These are phyloP conservation scores for Geotrichum histeridarum DNA, from an alignment of 1,139 yeast species.

Conservation along the genomic window DNA sequence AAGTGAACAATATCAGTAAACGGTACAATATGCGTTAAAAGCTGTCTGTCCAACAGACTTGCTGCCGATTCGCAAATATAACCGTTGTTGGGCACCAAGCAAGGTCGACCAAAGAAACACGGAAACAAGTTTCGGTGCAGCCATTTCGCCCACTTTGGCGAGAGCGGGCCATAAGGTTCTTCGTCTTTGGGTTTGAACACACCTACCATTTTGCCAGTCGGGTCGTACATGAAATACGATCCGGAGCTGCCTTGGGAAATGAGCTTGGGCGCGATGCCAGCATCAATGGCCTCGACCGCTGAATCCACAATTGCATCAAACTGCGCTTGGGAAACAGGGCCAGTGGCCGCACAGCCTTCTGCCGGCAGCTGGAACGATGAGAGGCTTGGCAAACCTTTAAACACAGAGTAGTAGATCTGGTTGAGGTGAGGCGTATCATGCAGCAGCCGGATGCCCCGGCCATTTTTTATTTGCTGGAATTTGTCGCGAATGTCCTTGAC, in stretches of 20 bases:
- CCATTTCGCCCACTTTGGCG: conserved; percentile 82
- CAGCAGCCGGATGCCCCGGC: conserved; percentile 12
- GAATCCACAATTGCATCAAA: conserved; percentile 42
- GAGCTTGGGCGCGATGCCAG: conserved; percentile 46
- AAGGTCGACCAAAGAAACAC: conserved; percentile 70
- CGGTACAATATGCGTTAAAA: conserved; percentile 59
- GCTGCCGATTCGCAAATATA: conserved; percentile 73
- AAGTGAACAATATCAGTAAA: conserved; percentile 57
- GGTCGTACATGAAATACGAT: conserved; percentile 54
- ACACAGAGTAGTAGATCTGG: conserved; percentile 51
- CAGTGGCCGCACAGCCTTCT: conserved; percentile 36
- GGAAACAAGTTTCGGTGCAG: conserved; percentile 69
- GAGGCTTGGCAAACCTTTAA: conserved; percentile 37
- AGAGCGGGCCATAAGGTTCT: conserved; percentile 74
- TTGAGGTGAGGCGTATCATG: conserved; percentile 13
- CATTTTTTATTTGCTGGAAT: conserved; percentile 9
- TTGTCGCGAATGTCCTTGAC: conserved; percentile 15
- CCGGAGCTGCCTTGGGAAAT: conserved; percentile 69
- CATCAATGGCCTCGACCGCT: conserved; percentile 43
- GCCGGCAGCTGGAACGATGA: conserved; percentile 28
- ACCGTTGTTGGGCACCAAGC: conserved; percentile 68
- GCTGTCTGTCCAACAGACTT: conserved; percentile 55
- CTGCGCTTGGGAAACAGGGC: conserved; percentile 33
- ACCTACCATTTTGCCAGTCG: conserved; percentile 43
- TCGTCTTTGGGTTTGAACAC: conserved; percentile 78